Evolutionary conservation across 768 basidiomycete species (phyloP), one percentile per base, ranked within the genome.

Genomic region (Collybia sp.): DNA sequence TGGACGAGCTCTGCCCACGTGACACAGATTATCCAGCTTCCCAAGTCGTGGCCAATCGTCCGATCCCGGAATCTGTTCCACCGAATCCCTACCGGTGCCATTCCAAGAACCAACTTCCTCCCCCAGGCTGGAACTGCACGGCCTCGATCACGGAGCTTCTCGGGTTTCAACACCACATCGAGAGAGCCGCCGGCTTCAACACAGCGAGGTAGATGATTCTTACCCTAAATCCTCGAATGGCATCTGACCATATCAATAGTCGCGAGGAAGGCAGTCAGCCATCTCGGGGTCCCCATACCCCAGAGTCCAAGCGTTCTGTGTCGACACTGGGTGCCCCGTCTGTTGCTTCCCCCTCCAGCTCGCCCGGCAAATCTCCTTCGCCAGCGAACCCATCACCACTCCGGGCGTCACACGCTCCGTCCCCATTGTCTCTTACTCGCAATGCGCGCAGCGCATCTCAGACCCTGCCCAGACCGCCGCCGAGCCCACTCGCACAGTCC

Each of bases 91-190:
- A 16, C 13, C 33, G 61, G 54, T 1, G 58, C 57, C 4, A 70
- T 85, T 19, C 82, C 77, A 0, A 62, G 84, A 12, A 69, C 83
- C 0, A 82, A 84, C 40, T 88, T 89, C 55, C 71, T 79, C 46
- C 85, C 88, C 0, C 73, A 73, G 45, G 69, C 67, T 8, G 68
- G 71, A 6, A 69, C 69, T 2, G 54, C 67, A 8, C 66, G 88
- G 5, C 89, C 88, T 4, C 62, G 87, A 42, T 88, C 85, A 16
- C 66, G 85, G 54, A 89, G 87, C 51, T 91, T 91, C 57, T 89
- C 87, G 8, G 83, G 79, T 2, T 83, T 88, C 61, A 76, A 79
- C 42, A 67, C 71, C 3, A 53, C 61, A 4, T 54, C 45, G 5
- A 44, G 59, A 3, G 67, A 73, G 43, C 56, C 63, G 1, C 51